Conservation (phyloP, 2,329 filamentous ascomycete species). For the Apiospora koreana region DNA sequence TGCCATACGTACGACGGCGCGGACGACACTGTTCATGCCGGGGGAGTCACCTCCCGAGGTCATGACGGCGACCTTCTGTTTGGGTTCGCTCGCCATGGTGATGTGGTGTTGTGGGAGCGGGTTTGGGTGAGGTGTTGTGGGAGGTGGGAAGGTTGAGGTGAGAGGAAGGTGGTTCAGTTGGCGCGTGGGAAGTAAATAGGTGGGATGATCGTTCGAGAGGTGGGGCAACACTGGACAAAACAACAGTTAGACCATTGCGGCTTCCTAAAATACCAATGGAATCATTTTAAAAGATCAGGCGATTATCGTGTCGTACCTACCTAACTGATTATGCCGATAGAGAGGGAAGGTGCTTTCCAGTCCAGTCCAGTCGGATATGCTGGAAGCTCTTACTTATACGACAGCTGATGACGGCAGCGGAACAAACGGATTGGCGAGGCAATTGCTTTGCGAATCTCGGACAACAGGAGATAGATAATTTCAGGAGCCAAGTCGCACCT, state of each 20-base stretch:
- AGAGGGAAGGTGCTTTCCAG: background rate
- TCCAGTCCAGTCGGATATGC: background rate
- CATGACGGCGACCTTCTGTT: constrained; percentile 82
- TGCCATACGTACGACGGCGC: constrained; percentile 88
- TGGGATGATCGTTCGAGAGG: constrained; percentile 5
- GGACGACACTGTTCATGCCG: constrained; percentile 90
- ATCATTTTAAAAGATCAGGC: constrained; percentile 1
- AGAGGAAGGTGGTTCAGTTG: constrained; percentile 15
- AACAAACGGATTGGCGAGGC: background rate
- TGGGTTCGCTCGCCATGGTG: constrained; percentile 43
- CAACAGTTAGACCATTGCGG: constrained; percentile 1
- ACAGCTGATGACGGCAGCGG: background rate
- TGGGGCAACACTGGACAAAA: constrained; percentile 8
- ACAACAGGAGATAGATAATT: background rate
- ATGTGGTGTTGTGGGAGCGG: constrained; percentile 6
- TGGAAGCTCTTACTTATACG: background rate
- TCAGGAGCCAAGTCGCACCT: background rate
- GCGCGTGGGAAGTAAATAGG: constrained; percentile 9
- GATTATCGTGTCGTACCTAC: constrained; percentile 8
- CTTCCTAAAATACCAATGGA: background rate
- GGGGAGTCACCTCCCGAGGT: constrained; percentile 93
- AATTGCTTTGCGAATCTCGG: background rate
- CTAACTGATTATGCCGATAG: background rate
- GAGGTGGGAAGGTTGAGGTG: constrained; percentile 4
- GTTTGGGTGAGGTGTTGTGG: background rate